Percentiles rank a stretch among this genome's conserved stretches.
Conservation (phyloP, 192 early-diverging fungal species). For the Geranomyces variabilis region DNA sequence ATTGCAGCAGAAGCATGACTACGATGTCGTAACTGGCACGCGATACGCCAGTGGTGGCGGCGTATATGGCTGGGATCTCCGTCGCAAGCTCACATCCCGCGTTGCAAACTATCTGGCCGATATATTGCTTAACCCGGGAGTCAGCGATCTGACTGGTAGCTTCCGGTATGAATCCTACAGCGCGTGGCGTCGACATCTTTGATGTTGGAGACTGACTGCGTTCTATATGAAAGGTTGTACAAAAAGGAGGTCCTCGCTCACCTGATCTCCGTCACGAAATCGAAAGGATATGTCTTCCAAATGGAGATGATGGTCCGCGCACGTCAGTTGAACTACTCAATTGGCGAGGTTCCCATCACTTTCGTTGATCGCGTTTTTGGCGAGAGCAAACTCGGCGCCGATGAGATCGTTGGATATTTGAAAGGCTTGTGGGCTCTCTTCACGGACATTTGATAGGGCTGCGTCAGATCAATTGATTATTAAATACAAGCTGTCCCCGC, state of each 20-base stretch:
- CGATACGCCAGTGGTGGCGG: constrained; percentile 86
- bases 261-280: constrained; percentile 86
- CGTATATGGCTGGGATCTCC: constrained; percentile 97
- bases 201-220: background rate
- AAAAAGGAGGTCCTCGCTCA: constrained; percentile 85
- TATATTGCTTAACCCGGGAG: constrained; percentile 81
- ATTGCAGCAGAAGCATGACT: constrained; percentile 78
- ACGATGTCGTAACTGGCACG: constrained; percentile 94
- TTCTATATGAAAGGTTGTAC: constrained; percentile 67
- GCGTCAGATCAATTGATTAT: no score
- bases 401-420: constrained; percentile 91
- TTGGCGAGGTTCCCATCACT: constrained; percentile 93
- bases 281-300: constrained; percentile 99
- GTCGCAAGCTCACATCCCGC: constrained; percentile 93
- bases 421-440: constrained; percentile 89
- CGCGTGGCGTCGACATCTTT: background rate
- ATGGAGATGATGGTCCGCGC: constrained; percentile 99
- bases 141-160: constrained; percentile 92
- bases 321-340: constrained; percentile 81
- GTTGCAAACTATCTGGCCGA: constrained; percentile 96
- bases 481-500: no score
- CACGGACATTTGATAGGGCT: constrained; percentile 20
- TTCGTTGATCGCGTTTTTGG: constrained; percentile 99
- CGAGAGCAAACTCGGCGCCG: constrained; percentile 92
- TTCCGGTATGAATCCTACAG: constrained; percentile 64